Evolutionary conservation across 352 stramenopile genomes (phyloP).

Genomic region (Phytophthora litchii): DNA sequence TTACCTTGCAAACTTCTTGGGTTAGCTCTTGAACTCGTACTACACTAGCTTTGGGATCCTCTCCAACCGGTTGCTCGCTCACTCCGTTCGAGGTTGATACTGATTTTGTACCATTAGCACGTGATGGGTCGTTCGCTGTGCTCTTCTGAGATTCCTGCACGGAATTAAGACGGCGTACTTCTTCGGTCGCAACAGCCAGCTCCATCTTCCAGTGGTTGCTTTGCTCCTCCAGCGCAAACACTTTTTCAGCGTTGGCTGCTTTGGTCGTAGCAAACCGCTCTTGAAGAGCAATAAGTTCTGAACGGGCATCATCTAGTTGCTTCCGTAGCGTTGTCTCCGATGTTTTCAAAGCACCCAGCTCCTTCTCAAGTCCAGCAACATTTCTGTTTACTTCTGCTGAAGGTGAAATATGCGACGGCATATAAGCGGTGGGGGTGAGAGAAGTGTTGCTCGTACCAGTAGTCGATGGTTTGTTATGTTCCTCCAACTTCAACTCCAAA

Average conservation of each 20-base stretch:
- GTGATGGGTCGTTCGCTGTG: not conserved
- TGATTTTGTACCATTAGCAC: slow-evolving; percentile 1
- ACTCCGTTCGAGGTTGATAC: not conserved
- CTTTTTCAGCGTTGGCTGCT: slow-evolving; percentile 46
- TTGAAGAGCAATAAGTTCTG: slow-evolving; percentile 30
- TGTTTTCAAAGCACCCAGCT: slow-evolving; percentile 27
- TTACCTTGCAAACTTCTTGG: slow-evolving; percentile 30
- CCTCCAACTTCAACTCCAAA: slow-evolving; percentile 33
- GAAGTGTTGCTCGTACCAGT: not conserved
- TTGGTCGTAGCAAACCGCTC: slow-evolving; percentile 47
- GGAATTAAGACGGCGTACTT: slow-evolving; percentile 24
- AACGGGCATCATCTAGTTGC: slow-evolving; percentile 29
- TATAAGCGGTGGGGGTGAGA: not conserved
- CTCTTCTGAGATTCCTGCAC: slow-evolving; percentile 9
- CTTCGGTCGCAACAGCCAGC: slow-evolving; percentile 18
- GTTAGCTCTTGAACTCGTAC: slow-evolving; percentile 13
- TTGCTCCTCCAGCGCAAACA: slow-evolving; percentile 44
- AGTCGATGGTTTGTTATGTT: slow-evolving; percentile 6
- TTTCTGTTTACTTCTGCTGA: slow-evolving; percentile 9
- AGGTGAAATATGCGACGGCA: not conserved
- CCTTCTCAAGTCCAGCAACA: slow-evolving; percentile 29
- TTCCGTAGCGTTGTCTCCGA: slow-evolving; percentile 24
- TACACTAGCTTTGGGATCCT: slow-evolving; percentile 12
- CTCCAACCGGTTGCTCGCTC: slow-evolving; percentile 6
- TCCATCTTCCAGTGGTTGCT: slow-evolving; percentile 35